Evolutionary conservation across 371 early-diverging fungal genomes (phyloP), one percentile per base, ranked within the genome.

Genomic region (Batrachochytrium dendrobatidis): DNA sequence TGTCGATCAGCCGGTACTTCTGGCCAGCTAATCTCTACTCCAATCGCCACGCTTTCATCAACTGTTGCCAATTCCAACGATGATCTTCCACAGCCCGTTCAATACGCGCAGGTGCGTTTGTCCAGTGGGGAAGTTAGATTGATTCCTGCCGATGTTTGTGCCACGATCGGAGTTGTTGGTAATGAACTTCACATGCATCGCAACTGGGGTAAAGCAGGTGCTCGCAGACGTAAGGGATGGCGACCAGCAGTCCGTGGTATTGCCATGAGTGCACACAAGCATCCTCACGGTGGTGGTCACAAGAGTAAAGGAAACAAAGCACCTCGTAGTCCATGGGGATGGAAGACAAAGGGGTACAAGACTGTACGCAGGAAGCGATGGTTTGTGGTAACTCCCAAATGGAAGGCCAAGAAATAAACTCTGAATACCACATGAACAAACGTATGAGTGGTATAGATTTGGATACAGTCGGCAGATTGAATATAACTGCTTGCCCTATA

Each of bases 261-360:
- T 72, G 99, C 99, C 43, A 94, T 94, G 95, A 98, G 95, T 79
- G 89, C 97, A n/a, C 80, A 82, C 55, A 97, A 98, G 78, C 99
- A 99, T 81, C 94, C 97, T 58, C 96, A 95, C 74, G 99, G 99
- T 79, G 99, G 99, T 84, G 98, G 99, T 82, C 83, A 89, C 67
- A 94, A 93, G 80, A 88, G 89, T 60, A 92, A 93, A 84, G 95
- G 98, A 77, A 86, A 84, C 67, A 87, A 89, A 69, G 85, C 91
- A 52, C 90, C 97, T 44, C 73, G 87, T 64, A 89, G 90, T 53
- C 94, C 94, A 34, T 95, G 96, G 95, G 96, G 96, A 73, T 87
- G 87, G 63, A 82, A 87, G 63, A 90, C 95, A 60, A 95, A 95
- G 86, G 97, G 97, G 69, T 94, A 91, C 70, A 92, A 91, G 80